phyloP scores from a whole-genome alignment of 1,284 basidiomycete species.

The Meira miltonrushii region DNA sequence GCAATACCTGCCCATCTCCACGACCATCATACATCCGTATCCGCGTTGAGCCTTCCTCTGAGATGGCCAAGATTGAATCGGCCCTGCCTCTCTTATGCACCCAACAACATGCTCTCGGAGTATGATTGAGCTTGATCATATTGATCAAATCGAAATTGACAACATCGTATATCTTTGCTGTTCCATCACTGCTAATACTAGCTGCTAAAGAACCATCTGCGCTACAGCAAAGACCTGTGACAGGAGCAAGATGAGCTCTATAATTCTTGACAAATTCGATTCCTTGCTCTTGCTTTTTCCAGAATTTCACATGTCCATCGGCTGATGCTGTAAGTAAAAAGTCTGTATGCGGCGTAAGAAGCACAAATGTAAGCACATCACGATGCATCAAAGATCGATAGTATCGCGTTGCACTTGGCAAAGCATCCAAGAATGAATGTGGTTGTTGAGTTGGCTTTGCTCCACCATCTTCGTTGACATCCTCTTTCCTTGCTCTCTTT shows the following conservation, averaged over 20 bases:
- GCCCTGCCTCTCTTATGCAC: slow-evolving; percentile 82
- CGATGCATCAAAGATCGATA: slow-evolving; percentile 98
- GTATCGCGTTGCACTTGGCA: slow-evolving; percentile 88
- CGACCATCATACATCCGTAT: slow-evolving; percentile 90
- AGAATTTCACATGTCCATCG: slow-evolving; percentile 93
- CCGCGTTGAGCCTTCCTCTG: slow-evolving; percentile 68
- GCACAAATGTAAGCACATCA: slow-evolving; percentile 80
- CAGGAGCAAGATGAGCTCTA: slow-evolving; percentile 77
- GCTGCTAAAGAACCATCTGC: slow-evolving; percentile 89
- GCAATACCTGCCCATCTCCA: slow-evolving; percentile 71
- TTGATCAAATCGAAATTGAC: slow-evolving; percentile 99
- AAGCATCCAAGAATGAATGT: slow-evolving; percentile 19
- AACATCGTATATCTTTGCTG: slow-evolving; percentile 90
- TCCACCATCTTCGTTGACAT: too few relatives aligned
- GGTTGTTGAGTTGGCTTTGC: too few relatives aligned
- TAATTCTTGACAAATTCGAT: slow-evolving; percentile 54
- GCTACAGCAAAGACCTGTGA: slow-evolving; percentile 77
- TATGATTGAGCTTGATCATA: slow-evolving; percentile 81
- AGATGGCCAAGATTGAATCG: slow-evolving; percentile 82
- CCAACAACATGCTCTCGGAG: slow-evolving; percentile 84
- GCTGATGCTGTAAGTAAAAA: slow-evolving; percentile 90
- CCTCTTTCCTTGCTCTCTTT: too few relatives aligned
- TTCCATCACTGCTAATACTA: slow-evolving; percentile 57
- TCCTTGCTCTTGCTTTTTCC: slow-evolving; percentile 90
- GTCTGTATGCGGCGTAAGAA: slow-evolving; percentile 55